Evolutionary conservation across 2,329 filamentous ascomycete genomes (phyloP).

Genomic region (Colletotrichum spaethianum): DNA sequence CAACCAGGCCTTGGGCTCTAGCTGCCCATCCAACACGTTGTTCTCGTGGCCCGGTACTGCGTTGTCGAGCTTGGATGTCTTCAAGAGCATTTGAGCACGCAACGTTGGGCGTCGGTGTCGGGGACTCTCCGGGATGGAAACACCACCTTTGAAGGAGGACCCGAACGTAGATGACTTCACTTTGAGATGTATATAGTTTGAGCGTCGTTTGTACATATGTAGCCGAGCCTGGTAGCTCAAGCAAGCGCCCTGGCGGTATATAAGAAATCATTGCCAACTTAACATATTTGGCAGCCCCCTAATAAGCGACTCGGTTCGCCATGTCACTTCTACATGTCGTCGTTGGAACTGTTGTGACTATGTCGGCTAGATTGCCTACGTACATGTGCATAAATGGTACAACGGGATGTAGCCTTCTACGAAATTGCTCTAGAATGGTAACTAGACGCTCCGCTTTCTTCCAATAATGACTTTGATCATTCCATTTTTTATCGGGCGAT

Average conservation of each 20-base stretch:
- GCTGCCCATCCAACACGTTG: conserved; percentile 75
- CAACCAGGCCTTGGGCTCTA: conserved; percentile 75
- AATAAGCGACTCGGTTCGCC: too few species aligned
- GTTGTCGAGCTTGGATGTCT: conserved; percentile 70
- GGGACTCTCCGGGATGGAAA: neutral
- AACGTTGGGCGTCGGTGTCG: neutral
- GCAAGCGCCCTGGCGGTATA: neutral
- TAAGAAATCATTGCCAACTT: neutral
- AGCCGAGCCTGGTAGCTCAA: neutral
- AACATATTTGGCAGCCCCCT: neutral
- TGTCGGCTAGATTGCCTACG: too few species aligned
- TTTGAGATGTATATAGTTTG: neutral
- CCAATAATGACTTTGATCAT: neutral
- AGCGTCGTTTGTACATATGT: neutral
- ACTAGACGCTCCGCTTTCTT: neutral
- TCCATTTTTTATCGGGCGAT: neutral
- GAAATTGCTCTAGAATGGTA: neutral
- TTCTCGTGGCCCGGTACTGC: conserved; percentile 69
- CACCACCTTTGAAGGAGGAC: neutral
- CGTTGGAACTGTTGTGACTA: too few species aligned
- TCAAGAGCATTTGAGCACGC: conserved; percentile 60
- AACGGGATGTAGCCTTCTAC: neutral
- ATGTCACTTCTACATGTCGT: neutral
- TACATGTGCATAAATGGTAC: neutral
- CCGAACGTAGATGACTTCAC: neutral